Base-by-base conservation (phyloP, 371 early-diverging fungal species). In the Dichotomocladium elegans region DNA sequence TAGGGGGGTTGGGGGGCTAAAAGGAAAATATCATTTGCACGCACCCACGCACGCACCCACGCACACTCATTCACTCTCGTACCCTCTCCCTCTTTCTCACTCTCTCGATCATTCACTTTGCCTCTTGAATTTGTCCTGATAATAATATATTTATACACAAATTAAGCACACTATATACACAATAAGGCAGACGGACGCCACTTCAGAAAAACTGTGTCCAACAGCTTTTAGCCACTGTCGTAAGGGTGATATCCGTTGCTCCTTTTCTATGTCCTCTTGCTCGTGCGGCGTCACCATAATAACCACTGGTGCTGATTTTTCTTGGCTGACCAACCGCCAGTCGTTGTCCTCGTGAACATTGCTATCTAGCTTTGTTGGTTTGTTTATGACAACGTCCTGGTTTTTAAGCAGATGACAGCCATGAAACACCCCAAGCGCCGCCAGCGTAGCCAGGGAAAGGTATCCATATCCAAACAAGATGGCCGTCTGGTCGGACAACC, bases 381-480 rank as follows among this genome's bases (percentile, higher is more conserved):
- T 15, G 37, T 37, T 17, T 17, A 35, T 5, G 6, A 35, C 37
- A n/a, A 15, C 8, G 37, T 15, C 37, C n/a, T 37, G n/a, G 37
- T 15, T 37, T 15, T 37, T 2, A 5, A n/a, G 12, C n/a, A 17
- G 37, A 6, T 37, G 37, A 15, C 5, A 0, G 21, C n/a, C 4
- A 37, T 37, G 37, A 12, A 17, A 37, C 15, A 37, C n/a, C 46
- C 14, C 19, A 21, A 46, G 26, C 12, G 9, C 27, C 10, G 9
- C 25, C 5, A 27, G 46, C n/a, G 19, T 46, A 1, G 14, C 29
- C n/a, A 28, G 29, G n/a, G 15, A 28, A n/a, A 17, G 46, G 29
- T 29, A 68, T 1, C 54, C 68, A 42, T 74, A 74, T 4, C 45
- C 43, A 24, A 74, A 44, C 15, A 68, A 70, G 3, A 74, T 42